Conservation (phyloP, 495 filamentous ascomycete species). For the Paragyromitra xinjiangensis region DNA sequence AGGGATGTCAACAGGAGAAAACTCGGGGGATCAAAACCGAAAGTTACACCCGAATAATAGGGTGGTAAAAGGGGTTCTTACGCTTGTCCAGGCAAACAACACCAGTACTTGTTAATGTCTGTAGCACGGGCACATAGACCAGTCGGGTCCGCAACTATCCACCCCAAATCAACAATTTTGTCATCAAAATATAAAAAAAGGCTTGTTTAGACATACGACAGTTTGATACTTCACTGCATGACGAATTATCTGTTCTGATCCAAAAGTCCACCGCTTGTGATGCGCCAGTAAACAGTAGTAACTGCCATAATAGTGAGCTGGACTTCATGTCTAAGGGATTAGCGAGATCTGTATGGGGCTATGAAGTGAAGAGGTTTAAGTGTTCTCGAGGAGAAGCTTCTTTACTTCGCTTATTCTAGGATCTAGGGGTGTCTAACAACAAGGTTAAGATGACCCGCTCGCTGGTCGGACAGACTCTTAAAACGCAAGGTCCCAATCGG, state of each 20-base stretch:
- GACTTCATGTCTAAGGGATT: not conserved
- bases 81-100: constrained; percentile 22
- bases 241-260: not conserved
- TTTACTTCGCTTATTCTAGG: not conserved
- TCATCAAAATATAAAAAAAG: not conserved
- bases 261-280: constrained; percentile 16
- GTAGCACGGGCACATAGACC: constrained; percentile 28
- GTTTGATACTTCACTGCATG: not conserved
- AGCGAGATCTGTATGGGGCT: not conserved
- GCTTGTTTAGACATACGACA: constrained; percentile 1
- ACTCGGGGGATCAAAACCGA: not conserved
- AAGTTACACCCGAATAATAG: not conserved
- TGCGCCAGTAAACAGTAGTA: constrained; percentile 1
- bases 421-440: not conserved
- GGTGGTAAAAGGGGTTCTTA: not conserved
- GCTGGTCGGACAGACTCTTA: too few species aligned
- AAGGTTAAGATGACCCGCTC: not conserved
- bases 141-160: constrained; percentile 6
- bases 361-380: not conserved
- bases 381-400: not conserved
- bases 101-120: constrained; percentile 20
- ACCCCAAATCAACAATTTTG: not conserved
- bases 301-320: constrained; percentile 5
- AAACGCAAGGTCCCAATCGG: too few species aligned
- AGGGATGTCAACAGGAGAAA: not conserved